phyloP scores from a whole-genome alignment of 495 filamentous ascomycete species.

The Penicillium ucsense region DNA sequence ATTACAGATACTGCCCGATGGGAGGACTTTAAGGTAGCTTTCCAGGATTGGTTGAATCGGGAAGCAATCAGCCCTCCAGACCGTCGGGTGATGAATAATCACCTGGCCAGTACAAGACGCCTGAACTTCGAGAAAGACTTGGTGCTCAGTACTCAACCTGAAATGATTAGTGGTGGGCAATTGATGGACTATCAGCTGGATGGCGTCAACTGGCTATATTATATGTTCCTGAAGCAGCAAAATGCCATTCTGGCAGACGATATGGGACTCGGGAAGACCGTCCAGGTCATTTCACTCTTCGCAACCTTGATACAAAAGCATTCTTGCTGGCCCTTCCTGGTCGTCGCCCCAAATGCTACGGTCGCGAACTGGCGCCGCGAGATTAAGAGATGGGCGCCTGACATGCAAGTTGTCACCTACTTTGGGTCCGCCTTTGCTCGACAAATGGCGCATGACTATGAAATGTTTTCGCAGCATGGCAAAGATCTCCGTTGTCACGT shows the following conservation, averaged over 20 bases:
- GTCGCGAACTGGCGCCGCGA: conserved; percentile 96
- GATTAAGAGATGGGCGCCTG: conserved; percentile 87
- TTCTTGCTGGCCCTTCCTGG: conserved; percentile 80
- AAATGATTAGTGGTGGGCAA: conserved; percentile 61
- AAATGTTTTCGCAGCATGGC: conserved; percentile 64
- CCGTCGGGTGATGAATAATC: conserved; percentile 42
- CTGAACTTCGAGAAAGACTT: conserved; percentile 56
- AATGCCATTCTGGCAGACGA: conserved; percentile 97
- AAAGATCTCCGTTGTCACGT: conserved; percentile 71
- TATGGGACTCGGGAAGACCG: conserved; percentile 98
- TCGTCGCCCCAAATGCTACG: conserved; percentile 90
- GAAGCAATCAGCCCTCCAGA: conserved; percentile 55
- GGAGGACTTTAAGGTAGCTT: conserved; percentile 73
- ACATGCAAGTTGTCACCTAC: conserved; percentile 79
- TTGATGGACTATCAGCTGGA: conserved; percentile 93
- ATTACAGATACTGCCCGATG: conserved; percentile 57
- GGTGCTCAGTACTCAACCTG: conserved; percentile 63
- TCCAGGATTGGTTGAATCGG: conserved; percentile 72
- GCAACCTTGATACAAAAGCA: conserved; percentile 70
- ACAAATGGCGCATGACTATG: conserved; percentile 59
- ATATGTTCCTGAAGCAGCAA: conserved; percentile 68
- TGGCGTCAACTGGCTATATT: conserved; percentile 95
- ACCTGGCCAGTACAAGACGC: conserved; percentile 50
- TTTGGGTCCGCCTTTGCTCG: conserved; percentile 67
- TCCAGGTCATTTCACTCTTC: conserved; percentile 82